Percentiles rank a stretch among this genome's conserved stretches.
Conservation (phyloP, 2,329 filamentous ascomycete species). For the Diplodia scrobiculata region DNA sequence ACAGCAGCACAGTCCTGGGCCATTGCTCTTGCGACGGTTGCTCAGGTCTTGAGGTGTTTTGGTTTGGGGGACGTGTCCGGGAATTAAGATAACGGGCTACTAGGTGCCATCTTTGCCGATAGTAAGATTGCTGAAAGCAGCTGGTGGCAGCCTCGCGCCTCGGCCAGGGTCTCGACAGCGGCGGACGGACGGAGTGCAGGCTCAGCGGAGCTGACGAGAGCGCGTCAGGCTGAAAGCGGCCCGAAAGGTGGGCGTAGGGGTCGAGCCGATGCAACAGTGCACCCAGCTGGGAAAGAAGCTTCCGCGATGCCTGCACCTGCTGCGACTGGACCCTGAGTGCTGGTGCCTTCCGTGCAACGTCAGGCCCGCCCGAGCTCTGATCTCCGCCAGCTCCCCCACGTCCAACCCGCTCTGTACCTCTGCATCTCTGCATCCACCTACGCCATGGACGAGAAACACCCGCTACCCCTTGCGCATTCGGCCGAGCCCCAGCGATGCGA, state of each 20-base stretch:
- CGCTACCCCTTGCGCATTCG: background rate
- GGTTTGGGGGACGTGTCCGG: background rate
- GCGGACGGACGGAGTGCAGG: slow-evolving; percentile 5
- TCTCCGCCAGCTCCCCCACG: slow-evolving; percentile 7
- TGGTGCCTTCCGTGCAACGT: background rate
- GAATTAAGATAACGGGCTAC: slow-evolving; percentile 16
- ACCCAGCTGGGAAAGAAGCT: background rate
- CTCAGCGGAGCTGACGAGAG: background rate
- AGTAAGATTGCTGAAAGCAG: slow-evolving; percentile 1
- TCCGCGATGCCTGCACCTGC: slow-evolving; percentile 2
- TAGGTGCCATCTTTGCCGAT: slow-evolving; percentile 6
- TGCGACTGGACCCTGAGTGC: slow-evolving; percentile 9
- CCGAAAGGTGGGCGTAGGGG: background rate
- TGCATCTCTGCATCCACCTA: background rate
- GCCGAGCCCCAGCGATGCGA: background rate
- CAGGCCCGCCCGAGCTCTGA: background rate
- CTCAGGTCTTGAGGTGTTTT: background rate
- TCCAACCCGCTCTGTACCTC: background rate
- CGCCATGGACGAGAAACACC: slow-evolving; percentile 26
- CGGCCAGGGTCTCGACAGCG: background rate
- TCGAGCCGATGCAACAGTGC: background rate
- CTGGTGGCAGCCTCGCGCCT: background rate
- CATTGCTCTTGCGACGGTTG: background rate
- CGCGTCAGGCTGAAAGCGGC: background rate
- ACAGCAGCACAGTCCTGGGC: slow-evolving; percentile 7